A percentile compares a stretch with the other conserved stretches of the same genome.
These are phyloP conservation scores for Solanum infundibuliforme DNA, from an alignment of 257 asterid genomes.

Conservation along the genomic window DNA sequence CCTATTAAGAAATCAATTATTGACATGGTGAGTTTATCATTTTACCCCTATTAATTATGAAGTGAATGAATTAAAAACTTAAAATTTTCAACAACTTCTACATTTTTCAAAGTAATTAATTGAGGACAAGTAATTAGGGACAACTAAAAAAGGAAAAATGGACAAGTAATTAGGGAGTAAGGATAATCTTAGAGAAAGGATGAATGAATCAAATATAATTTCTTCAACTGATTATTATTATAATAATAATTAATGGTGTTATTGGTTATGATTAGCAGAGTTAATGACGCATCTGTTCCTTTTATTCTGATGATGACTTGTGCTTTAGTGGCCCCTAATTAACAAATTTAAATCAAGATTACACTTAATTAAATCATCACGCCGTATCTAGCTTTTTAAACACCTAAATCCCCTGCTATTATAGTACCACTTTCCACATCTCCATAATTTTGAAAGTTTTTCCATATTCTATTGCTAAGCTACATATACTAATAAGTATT, in stretches of 20 bases:
- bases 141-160: too few species aligned
- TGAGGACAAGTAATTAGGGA: too few species aligned
- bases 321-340: background rate
- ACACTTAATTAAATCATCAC: background rate
- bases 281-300: background rate
- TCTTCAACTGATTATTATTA: background rate
- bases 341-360: background rate
- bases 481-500: background rate
- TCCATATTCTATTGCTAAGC: background rate
- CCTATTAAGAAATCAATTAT: too few species aligned
- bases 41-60: too few species aligned
- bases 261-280: constrained; percentile 11
- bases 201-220: background rate
- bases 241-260: background rate
- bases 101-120: too few species aligned
- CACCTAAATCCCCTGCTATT: background rate
- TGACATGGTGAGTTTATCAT: too few species aligned
- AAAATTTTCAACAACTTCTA: too few species aligned
- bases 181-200: background rate
- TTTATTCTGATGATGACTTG: background rate
- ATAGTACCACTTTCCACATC: background rate
- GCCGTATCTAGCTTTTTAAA: background rate
- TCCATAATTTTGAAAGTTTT: background rate
- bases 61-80: too few species aligned
- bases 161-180: background rate